Percentiles rank a stretch among this genome's conserved stretches.
Conservation (phyloP, 2,329 filamentous ascomycete species). For the Hansfordia pulvinata region DNA sequence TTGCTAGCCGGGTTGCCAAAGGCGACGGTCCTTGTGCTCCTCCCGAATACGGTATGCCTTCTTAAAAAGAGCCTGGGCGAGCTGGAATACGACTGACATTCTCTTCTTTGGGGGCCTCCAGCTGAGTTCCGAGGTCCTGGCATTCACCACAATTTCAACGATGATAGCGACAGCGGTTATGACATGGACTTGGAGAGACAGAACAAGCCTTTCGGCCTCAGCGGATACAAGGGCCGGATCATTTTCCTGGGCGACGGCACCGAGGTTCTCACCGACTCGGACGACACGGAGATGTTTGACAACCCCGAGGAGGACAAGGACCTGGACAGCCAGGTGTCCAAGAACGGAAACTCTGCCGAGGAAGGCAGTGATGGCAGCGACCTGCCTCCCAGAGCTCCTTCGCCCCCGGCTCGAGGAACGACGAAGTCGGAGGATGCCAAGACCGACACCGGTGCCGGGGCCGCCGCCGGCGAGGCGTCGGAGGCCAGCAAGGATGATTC, state of each 20-base stretch:
- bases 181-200: conserved; percentile 60
- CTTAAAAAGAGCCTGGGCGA: conserved; percentile 18
- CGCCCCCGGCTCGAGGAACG: conserved; percentile 14
- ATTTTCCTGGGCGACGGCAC: conserved; percentile 94
- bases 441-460: too few relatives aligned
- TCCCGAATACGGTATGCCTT: conserved; percentile 91
- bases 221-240: conserved; percentile 70
- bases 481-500: conserved; percentile 1
- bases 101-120: conserved; percentile 23
- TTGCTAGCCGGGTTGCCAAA: conserved; percentile 85
- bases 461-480: conserved; percentile 1
- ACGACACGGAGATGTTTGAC: conserved; percentile 91
- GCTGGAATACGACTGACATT: conserved; percentile 12
- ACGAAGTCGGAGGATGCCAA: conserved; percentile 13
- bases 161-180: conserved; percentile 67
- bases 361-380: conserved; percentile 14
- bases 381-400: conserved; percentile 17
- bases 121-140: conserved; percentile 78
- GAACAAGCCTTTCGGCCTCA: conserved; percentile 46
- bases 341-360: conserved; percentile 27
- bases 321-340: conserved; percentile 69
- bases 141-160: conserved; percentile 69
- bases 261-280: conserved; percentile 77
- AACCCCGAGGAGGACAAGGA: conserved; percentile 76
- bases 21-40: conserved; percentile 97